Evolutionary conservation across 352 stramenopile species (phyloP).

Genomic region (Pythium biforme): DNA sequence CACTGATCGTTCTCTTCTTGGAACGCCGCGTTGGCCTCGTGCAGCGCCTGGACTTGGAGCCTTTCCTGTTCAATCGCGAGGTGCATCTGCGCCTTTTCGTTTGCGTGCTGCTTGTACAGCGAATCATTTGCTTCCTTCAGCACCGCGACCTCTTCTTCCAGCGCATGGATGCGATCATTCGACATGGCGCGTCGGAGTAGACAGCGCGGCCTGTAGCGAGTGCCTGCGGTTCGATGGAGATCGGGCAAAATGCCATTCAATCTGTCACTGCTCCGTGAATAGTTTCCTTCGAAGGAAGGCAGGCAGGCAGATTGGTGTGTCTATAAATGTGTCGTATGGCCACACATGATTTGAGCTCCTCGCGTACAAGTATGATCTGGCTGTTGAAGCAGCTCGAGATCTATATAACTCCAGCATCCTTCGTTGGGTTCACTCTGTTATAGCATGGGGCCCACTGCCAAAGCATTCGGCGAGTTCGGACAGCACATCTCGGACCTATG

Average conservation of each 20-base stretch:
- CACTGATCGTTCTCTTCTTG: slow-evolving; percentile 61
- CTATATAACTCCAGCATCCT: too few relatives aligned
- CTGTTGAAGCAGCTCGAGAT: too few relatives aligned
- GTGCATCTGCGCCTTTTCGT: slow-evolving; percentile 81
- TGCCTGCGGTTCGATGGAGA: too few relatives aligned
- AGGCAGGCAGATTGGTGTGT: too few relatives aligned
- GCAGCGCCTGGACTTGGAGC: slow-evolving; percentile 39
- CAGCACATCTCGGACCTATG: not conserved
- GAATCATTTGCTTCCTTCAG: slow-evolving; percentile 56
- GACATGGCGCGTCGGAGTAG: slow-evolving; percentile 22
- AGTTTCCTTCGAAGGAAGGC: too few relatives aligned
- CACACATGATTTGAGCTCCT: too few relatives aligned
- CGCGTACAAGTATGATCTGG: too few relatives aligned
- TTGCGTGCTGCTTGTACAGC: slow-evolving; percentile 62
- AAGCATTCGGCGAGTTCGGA: not conserved
- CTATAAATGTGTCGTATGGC: too few relatives aligned
- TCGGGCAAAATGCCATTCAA: too few relatives aligned
- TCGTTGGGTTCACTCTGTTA: too few relatives aligned
- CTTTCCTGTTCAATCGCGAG: slow-evolving; percentile 67
- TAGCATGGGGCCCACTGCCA: not conserved
- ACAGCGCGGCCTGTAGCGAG: too few relatives aligned
- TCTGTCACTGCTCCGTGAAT: too few relatives aligned
- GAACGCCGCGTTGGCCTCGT: slow-evolving; percentile 41
- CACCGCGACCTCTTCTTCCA: slow-evolving; percentile 53
- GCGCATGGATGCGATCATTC: slow-evolving; percentile 31